Percentiles rank a stretch among this genome's conserved stretches.
Conservation (phyloP, 2,329 filamentous ascomycete genomes). For the Tolypocladium guangdongense region DNA sequence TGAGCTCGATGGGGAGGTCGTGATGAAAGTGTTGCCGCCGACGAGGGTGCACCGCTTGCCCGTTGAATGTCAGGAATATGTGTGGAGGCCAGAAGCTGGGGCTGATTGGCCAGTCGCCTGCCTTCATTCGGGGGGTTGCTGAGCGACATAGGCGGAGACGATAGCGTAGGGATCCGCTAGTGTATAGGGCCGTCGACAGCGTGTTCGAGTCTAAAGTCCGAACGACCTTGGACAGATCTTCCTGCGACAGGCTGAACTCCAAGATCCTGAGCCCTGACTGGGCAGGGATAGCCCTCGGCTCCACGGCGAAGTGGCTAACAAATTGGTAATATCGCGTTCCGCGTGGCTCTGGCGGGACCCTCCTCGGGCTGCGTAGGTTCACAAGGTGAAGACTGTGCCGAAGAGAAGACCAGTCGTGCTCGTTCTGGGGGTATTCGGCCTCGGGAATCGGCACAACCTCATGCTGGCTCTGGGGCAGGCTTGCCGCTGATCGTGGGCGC, state of each 20-base stretch:
- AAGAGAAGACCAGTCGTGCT: constrained; percentile 30
- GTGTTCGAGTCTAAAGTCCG: constrained; percentile 14
- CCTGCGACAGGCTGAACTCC: constrained; percentile 32
- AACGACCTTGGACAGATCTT: constrained; percentile 25
- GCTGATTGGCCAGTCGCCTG: constrained; percentile 46
- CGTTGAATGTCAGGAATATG: constrained; percentile 61
- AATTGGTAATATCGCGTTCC: constrained; percentile 43
- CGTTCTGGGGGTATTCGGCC: constrained; percentile 28
- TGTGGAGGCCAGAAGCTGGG: constrained; percentile 61
- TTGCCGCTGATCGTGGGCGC: neutral
- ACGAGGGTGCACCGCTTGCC: constrained; percentile 41
- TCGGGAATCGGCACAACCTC: constrained; percentile 6
- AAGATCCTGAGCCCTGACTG: constrained; percentile 29
- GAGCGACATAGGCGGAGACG: constrained; percentile 55
- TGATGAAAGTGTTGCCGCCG: constrained; percentile 64
- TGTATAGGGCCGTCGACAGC: constrained; percentile 27
- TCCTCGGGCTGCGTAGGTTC: constrained; percentile 35
- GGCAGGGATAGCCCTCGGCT: constrained; percentile 29
- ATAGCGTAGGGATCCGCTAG: constrained; percentile 46
- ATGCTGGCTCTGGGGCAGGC: neutral
- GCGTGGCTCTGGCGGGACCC: constrained; percentile 17
- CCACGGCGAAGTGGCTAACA: constrained; percentile 37
- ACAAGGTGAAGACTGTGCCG: constrained; percentile 34
- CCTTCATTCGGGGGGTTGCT: constrained; percentile 22
- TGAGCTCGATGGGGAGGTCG: constrained; percentile 68